A percentile compares a stretch with the other conserved stretches of the same genome.
Evolutionary conservation across 345 rosid genomes (phyloP).

Genomic region (Pseudoturritis turrita): DNA sequence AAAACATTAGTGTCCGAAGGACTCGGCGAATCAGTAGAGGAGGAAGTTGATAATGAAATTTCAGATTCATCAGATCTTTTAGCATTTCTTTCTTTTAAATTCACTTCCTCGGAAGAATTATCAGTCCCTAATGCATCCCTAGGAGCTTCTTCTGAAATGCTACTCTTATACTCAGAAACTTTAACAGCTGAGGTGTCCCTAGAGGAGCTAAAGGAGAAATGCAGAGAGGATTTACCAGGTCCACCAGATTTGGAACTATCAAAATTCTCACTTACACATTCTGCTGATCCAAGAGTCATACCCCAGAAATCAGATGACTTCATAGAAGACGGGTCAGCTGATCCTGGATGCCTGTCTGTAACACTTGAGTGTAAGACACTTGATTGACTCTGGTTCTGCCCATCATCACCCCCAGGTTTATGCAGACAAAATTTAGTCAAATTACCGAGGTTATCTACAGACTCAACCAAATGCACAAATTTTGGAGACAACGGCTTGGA

Average conservation of each 20-base stretch:
- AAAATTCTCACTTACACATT: constrained; percentile 16
- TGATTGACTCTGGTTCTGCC: constrained; percentile 28
- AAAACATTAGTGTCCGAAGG: constrained; percentile 15
- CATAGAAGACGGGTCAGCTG: constrained; percentile 26
- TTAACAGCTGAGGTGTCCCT: constrained; percentile 15
- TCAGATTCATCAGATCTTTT: constrained; percentile 28
- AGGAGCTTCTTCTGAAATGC: constrained; percentile 30
- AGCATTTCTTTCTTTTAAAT: constrained; percentile 22
- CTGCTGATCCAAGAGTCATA: constrained; percentile 38
- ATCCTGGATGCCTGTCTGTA: constrained; percentile 21
- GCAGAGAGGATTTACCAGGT: constrained; percentile 35
- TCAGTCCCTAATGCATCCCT: constrained; percentile 18
- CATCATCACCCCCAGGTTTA: constrained; percentile 25
- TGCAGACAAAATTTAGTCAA: constrained; percentile 27
- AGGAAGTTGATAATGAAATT: constrained; percentile 23
- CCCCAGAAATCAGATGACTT: constrained; percentile 61
- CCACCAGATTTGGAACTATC: constrained; percentile 29
- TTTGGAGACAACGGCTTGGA: constrained; percentile 57
- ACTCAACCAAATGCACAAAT: constrained; percentile 62
- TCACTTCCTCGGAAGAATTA: constrained; percentile 21
- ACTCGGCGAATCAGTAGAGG: constrained; percentile 11
- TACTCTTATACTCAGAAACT: constrained; percentile 24
- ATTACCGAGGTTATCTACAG: constrained; percentile 42
- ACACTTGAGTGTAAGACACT: constrained; percentile 26
- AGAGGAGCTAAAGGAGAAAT: constrained; percentile 40